Percentiles rank a stretch among this genome's conserved stretches.
These are phyloP conservation scores for Neocatenulostroma microsporum DNA, from an alignment of 2,329 filamentous ascomycete genomes.

Conservation along the genomic window DNA sequence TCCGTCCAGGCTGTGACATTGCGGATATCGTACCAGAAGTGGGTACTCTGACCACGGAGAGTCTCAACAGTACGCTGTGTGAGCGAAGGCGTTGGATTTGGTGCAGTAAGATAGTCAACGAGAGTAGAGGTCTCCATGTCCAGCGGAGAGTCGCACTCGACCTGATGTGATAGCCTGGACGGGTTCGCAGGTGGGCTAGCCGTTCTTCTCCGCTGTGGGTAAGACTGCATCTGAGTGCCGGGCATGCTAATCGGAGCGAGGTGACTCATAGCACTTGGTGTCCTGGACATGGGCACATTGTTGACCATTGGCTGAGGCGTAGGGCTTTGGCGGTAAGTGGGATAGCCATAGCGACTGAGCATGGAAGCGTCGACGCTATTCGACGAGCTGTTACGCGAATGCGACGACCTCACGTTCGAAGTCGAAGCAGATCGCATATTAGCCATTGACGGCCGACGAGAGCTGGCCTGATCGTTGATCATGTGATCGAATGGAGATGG, in stretches of 20 bases:
- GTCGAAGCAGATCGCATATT: conserved; percentile 10
- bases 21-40: conserved; percentile 95
- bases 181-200: conserved; percentile 34
- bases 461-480: conserved; percentile 12
- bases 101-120: conserved; percentile 65
- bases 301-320: conserved; percentile 26
- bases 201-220: conserved; percentile 22
- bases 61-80: conserved; percentile 67
- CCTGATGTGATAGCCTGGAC: conserved; percentile 36
- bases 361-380: conserved; percentile 28
- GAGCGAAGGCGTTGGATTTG: conserved; percentile 75
- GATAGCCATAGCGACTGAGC: conserved; percentile 60
- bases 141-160: conserved; percentile 28
- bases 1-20: conserved; percentile 75
- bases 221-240: conserved; percentile 24
- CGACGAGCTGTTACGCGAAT: conserved; percentile 26
- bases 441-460: conserved; percentile 11
- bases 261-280: conserved; percentile 29
- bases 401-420: conserved; percentile 20
- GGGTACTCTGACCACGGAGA: conserved; percentile 61
- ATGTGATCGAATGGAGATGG: conserved; percentile 17
- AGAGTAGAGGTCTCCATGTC: conserved; percentile 56
- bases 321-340: conserved; percentile 56
- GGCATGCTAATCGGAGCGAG: conserved; percentile 28
- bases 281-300: conserved; percentile 23